Evolutionary conservation across 1,284 basidiomycete genomes (phyloP).

Genomic region (Marasmius oreades): DNA sequence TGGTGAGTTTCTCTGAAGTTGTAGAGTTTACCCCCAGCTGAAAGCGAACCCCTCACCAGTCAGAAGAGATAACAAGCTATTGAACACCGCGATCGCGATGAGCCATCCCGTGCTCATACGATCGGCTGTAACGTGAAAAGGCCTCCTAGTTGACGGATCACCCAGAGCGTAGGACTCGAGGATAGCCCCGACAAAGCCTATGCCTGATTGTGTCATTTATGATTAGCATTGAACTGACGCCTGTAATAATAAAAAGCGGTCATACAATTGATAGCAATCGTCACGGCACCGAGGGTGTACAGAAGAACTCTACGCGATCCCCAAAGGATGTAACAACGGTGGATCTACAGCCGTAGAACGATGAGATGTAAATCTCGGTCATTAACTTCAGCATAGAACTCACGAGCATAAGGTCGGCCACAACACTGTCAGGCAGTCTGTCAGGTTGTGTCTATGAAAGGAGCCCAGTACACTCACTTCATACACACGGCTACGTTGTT

Average conservation of each 20-base stretch:
- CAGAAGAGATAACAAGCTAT: not conserved
- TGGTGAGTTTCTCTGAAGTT: not conserved
- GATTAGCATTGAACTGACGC: too few relatives aligned
- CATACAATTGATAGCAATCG: not conserved
- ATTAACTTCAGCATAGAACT: too few relatives aligned
- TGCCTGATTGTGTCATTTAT: too few relatives aligned
- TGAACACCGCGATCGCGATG: not conserved
- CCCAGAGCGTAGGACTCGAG: too few relatives aligned
- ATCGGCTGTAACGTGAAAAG: not conserved
- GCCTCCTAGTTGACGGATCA: not conserved
- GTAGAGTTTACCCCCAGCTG: not conserved
- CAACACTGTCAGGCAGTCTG: not conserved
- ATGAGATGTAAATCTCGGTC: too few relatives aligned
- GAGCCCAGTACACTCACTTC: not conserved
- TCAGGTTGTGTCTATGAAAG: not conserved
- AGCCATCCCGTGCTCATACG: too few relatives aligned
- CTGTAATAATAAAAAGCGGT: not conserved
- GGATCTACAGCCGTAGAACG: not conserved
- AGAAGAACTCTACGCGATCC: not conserved
- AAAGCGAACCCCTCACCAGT: not conserved
- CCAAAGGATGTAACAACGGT: not conserved
- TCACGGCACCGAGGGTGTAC: not conserved
- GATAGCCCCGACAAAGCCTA: too few relatives aligned
- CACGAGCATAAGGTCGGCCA: not conserved
- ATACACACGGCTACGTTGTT: not conserved